Base-by-base conservation (phyloP, 306 rosid genomes). In the Echinosophora koreensis region DNA sequence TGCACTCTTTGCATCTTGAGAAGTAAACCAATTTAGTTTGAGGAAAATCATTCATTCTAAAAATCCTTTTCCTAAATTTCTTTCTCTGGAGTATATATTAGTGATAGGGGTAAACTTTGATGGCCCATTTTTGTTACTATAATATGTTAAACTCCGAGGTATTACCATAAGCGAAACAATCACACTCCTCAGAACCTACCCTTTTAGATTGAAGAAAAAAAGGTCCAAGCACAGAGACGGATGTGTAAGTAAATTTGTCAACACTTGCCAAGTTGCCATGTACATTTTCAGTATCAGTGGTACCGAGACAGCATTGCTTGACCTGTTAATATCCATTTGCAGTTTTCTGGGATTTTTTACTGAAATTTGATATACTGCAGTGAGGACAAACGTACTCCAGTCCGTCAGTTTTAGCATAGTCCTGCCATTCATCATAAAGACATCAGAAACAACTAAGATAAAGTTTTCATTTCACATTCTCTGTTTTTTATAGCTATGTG, bases 371-470 rank as follows among this genome's bases (percentile, higher is more conserved):
- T 13, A 88, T 71, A 77, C 93, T 90, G 86, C 98, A 95, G 68
- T 89, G 97, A 4, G 97, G 98, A 82, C 98, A 95, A 44, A 95
- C 86, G 78, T 95, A 95, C 76, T 95, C 97, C 66, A 95, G 88
- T 58, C 98, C 98, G 65, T 95, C 98, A 28, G 97, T 95, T 87
- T 92, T 95, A 14, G 98, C 98, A 57, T 95, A 95, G 89, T 95
- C 97, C 97, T 95, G 93, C 64, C 79, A 80, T 62, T 61, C 66
- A 41, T 28, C 42, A 47, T 16, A 39, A 6, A 50, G 1, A 39
- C 8, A 16, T 77, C 59, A 73, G 38, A 8, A 66, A 66, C 17
- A 63, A 44, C 56, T 1, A 30, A 57, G 8, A 64, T 14, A 27
- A 13, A 69, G 7, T 44, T 76, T 60, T 13, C 44, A 58, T 17